These are phyloP conservation scores for Apostasia shenzhenica DNA, from an alignment of 106 monocot genomes.

Conservation along the genomic window DNA sequence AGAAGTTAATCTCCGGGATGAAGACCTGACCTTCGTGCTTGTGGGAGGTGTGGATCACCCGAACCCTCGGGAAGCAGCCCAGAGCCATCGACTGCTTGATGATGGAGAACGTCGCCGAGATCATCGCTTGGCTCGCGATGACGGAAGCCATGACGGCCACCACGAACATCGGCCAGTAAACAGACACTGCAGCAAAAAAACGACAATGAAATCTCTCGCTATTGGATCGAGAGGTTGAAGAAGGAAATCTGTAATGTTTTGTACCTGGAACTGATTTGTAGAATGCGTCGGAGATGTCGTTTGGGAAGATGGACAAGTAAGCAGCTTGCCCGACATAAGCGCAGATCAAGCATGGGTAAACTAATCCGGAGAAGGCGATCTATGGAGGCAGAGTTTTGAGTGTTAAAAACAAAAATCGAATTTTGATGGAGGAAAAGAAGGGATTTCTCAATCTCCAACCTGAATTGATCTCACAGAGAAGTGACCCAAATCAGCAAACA, in stretches of 20 bases:
- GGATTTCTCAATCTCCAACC: conserved; percentile 10
- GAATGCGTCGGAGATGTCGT: conserved; percentile 28
- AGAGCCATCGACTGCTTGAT: conserved; percentile 34
- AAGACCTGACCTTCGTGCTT: conserved; percentile 58
- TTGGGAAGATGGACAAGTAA: conserved; percentile 28
- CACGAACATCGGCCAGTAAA: conserved; percentile 48
- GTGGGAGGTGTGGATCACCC: conserved; percentile 36
- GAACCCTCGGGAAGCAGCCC: conserved; percentile 39
- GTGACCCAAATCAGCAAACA: conserved; percentile 83
- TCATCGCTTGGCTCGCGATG: conserved; percentile 51
- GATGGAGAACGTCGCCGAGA: conserved; percentile 37
- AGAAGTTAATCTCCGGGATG: conserved; percentile 57
- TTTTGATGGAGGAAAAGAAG: background rate
- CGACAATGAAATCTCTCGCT: background rate
- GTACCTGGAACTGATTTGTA: conserved; percentile 58
- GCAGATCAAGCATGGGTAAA: conserved; percentile 43
- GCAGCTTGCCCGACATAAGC: conserved; percentile 63
- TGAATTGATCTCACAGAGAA: conserved; percentile 74
- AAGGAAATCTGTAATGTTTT: background rate
- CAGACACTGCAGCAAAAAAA: conserved; percentile 8
- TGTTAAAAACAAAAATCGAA: background rate
- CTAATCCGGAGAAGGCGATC: conserved; percentile 59
- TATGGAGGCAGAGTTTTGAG: conserved; percentile 9
- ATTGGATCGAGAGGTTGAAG: no score
- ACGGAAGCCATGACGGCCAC: conserved; percentile 29